Percentiles rank a stretch among this genome's conserved stretches.
Conservation (phyloP, 1,284 basidiomycete species). For the Megacollybia platyphylla region DNA sequence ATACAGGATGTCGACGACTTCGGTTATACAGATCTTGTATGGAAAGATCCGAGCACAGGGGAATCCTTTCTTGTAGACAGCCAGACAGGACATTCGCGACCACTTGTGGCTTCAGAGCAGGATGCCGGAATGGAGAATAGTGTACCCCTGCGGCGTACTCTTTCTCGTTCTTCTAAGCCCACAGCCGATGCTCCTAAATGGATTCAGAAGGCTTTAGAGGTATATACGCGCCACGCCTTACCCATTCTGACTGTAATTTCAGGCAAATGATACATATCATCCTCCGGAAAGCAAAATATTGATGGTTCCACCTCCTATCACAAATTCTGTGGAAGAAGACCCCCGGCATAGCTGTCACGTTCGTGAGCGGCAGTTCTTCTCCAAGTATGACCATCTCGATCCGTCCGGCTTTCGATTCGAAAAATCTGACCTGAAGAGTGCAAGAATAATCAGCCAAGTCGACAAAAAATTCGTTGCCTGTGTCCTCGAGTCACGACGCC, state of each 20-base stretch:
- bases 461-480: constrained; percentile 86
- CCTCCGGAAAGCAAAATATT: constrained; percentile 33
- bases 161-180: constrained; percentile 6
- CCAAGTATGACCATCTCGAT: constrained; percentile 5
- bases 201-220: constrained; percentile 38
- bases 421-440: constrained; percentile 37
- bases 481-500: constrained; percentile 15
- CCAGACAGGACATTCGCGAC: constrained; percentile 46
- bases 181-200: constrained; percentile 26
- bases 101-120: constrained; percentile 15
- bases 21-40: constrained; percentile 18
- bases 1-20: constrained; percentile 7
- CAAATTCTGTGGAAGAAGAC: neutral
- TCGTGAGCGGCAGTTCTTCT: constrained; percentile 3
- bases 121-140: constrained; percentile 5
- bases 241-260: neutral
- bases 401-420: constrained; percentile 26
- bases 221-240: constrained; percentile 5
- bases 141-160: constrained; percentile 13
- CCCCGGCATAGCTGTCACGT: constrained; percentile 6
- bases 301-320: neutral
- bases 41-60: constrained; percentile 56
- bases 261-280: constrained; percentile 41
- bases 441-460: constrained; percentile 67
- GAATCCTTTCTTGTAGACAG: constrained; percentile 58